Evolutionary conservation across 495 filamentous ascomycete species (phyloP), one percentile per base, ranked within the genome.

Genomic region (Aspergillus biplanus): DNA sequence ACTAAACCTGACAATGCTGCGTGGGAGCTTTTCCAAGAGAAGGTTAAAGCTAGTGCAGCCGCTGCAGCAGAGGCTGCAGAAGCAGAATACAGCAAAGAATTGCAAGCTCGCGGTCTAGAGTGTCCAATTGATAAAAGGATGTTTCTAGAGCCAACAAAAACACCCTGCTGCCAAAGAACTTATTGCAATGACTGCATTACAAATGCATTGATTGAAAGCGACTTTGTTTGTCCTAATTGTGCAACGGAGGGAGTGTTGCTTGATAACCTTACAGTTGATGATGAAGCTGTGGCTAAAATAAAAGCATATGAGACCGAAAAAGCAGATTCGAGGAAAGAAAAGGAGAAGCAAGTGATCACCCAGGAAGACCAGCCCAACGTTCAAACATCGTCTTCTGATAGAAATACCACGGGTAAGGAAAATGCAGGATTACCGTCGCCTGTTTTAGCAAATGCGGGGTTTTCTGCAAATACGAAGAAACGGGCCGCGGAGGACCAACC

Each of bases 171-270:
- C 82, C 85, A 90, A 75, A 93, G 89, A 83, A 97, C 93, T 73
- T 98, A 94, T 85, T 99, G 95, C 86, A 91, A 92, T 85, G 92
- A 98, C 68, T 99, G 95, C 89, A 97, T 98, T 76, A 93, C 93
- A 69, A 96, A 93, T 86, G 89, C 92, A 69, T 88, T 99, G 80
- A 92, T 97, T 79, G 92, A 98, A 81, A 94, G 89, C 85, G 95
- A 99, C 83, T 92, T 99, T 80, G 82, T 91, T 70, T 99, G 95
- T 75, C 96, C 96, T 59, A 89, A 87, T 56, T 99, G 95, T 82
- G 85, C 89, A 73, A 90, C 86, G 48, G 92, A 96, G 66, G 92
- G 91, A 62, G 91, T 97, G 52, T 81, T 97, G 60, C 89, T 98
- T 77, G 96, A 97, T 86, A 88, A 97, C 77, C 86, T 99, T 58